Evolutionary conservation across 495 filamentous ascomycete genomes (phyloP), one percentile per base, ranked within the genome.

Genomic region (Acidiella bohemica): DNA sequence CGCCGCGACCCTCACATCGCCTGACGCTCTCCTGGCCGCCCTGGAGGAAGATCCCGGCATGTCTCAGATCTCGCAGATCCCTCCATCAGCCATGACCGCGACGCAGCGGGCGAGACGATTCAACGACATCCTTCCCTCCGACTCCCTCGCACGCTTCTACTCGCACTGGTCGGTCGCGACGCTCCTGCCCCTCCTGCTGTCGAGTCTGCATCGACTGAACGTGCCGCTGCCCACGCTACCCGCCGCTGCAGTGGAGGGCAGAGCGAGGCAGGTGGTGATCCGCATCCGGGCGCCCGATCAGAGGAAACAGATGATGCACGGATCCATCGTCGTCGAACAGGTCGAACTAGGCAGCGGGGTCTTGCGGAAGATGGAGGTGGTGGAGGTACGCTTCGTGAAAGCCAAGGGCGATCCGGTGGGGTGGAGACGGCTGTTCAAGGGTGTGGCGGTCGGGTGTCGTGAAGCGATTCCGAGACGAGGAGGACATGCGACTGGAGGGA

Each of bases 371-470:
- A 60, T 59, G 38, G 71, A 73, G 53, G 53, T 94, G 39, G 66
- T 88, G 32, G 85, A 95, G 61, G 81, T 94, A 9, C 68, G 84
- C 41, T 96, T 99, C 58, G 71, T 93, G 47, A 99, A 99, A 61
- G 71, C 78, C 27, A 92, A 92, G 62, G 90, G 92, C 10, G 90
- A 99, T 67, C 92, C 92, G 9, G 59, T 99, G 22, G 90, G 95
- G 68, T 99, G 90, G 90, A 70, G 90, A 41, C 70, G 90, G 36
- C 88, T 99, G 56, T 99, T 99, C 68, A 99, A 95, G 63, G 83
- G 80, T 59, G 75, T 93, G 10, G 80, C 78, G 13, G 65, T 87
- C 42, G 62, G 87, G 21, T 90, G 86, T 63, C 80, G 78, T 58
- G 85, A 93, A 50, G 84, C 73, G 4, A 72, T 95, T 36, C 55